These are phyloP conservation scores for Termitomyces eurrhizus DNA, from an alignment of 768 basidiomycete species.

Conservation along the genomic window DNA sequence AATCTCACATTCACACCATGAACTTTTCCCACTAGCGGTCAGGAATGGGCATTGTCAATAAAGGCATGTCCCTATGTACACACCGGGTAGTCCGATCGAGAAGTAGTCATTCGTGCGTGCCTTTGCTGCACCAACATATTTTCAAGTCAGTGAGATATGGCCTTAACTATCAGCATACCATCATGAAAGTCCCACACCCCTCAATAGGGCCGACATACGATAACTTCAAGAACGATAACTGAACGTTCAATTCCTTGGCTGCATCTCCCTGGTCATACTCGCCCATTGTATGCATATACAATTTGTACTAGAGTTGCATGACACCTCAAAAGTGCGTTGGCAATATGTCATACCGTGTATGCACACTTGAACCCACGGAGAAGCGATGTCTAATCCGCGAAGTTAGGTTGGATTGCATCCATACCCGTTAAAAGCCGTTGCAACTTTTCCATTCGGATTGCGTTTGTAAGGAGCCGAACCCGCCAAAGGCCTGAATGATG, in stretches of 20 bases:
- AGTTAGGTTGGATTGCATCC: constrained; percentile 10
- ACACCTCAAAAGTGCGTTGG: background rate
- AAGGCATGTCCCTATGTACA: constrained; percentile 15
- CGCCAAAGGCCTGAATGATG: constrained; percentile 14
- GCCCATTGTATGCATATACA: constrained; percentile 8
- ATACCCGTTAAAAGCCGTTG: constrained; percentile 9
- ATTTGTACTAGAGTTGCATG: constrained; percentile 7
- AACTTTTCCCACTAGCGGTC: constrained; percentile 11
- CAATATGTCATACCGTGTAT: constrained; percentile 3
- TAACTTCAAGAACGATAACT: constrained; percentile 14
- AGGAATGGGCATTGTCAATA: constrained; percentile 14
- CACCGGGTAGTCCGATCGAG: constrained; percentile 13
- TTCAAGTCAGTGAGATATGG: background rate
- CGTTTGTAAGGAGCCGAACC: constrained; percentile 14
- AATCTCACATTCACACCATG: constrained; percentile 12
- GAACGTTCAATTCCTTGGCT: constrained; percentile 13
- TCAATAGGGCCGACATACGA: constrained; percentile 15
- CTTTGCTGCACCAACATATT: constrained; percentile 7
- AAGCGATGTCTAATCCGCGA: constrained; percentile 11
- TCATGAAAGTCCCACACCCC: constrained; percentile 15
- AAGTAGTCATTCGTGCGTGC: constrained; percentile 16
- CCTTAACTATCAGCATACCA: constrained; percentile 4
- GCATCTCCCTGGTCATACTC: constrained; percentile 14
- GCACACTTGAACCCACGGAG: constrained; percentile 10
- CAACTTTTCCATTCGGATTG: constrained; percentile 4